Base-by-base conservation (phyloP, 2,329 filamentous ascomycete genomes). In the Diaporthe citrichinensis region DNA sequence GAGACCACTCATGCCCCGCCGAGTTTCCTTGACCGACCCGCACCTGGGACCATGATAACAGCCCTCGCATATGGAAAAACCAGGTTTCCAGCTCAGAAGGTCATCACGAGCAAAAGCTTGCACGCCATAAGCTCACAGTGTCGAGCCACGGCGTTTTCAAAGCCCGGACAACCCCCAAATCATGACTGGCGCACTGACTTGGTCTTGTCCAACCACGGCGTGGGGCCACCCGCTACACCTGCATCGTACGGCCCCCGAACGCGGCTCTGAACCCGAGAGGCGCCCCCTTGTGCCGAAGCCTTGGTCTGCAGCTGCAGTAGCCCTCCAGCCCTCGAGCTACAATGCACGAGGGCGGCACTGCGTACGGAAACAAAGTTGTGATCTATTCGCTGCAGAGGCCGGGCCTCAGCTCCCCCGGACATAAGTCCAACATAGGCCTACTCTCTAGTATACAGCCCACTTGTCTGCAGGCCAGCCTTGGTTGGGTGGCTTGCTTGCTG, bases 181-280 rank as follows among this genome's bases (percentile, higher is more conserved):
- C 34, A 65, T 65, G 36, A 57, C 20, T 17, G 68, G 31, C 34
- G 25, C 25, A 55, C 71, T 36, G 59, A 44, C 65, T 61, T 51
- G 39, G 61, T 71, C 39, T 28, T 59, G 55, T 68, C 67, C 68
- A 62, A 58, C 73, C 72, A 73, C 71, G 58, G 71, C 58, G 36
- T 61, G 51, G 71, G 41, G 31, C 58, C 58, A 65, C 17, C 49
- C 58, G 65, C 41, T 65, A 44, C 58, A 57, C 46, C 59, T 73
- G 71, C 71, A 73, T 36, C 71, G 59, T 75, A 75, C 75, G 67
- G 75, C 73, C 67, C 57, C 73, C 75, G 73, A 75, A 72, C 74
- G 53, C 61, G 53, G 61, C 44, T 68, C 61, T 67, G 14, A 25
- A 69, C 65, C 65, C 65, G 65, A 69, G 65, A 69, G 65, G 46